Evolutionary conservation across 805 yeast genomes (phyloP), one percentile per base, ranked within the genome.

Genomic region (Nakazawaea holstii): DNA sequence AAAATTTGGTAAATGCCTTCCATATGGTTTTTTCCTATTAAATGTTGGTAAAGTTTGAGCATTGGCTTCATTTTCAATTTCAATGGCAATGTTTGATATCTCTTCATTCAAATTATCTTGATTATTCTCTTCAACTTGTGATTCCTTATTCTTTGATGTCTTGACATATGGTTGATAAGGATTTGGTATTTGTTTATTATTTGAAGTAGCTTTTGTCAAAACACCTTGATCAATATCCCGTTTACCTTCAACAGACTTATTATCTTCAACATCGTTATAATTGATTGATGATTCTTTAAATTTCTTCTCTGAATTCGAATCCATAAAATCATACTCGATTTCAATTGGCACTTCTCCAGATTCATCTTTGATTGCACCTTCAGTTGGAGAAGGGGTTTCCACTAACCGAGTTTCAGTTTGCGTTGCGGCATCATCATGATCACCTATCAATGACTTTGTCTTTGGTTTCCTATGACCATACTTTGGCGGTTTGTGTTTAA

Each of bases 401-500:
- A 11, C 14, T 4, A 20, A 7, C 6, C 17, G 29, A 17, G 29
- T 17, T 7, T n/a, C 38, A 35, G 38, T 35, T n/a, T 3, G 3
- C 24, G 24, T 20, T 3, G 24, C 5, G 24, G 24, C 24, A 20
- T 5, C 24, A 20, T 20, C 24, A 20, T 20, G 5, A 20, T 35
- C 38, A 35, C 15, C 15, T 15, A 11, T 27, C 13, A 37, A 24
- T 8, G 29, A 20, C 24, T 3, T 20, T 11, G 27, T 9, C 20
- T 24, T 24, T 7, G 40, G 29, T 8, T 37, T 24, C 14, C 43
- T 30, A 27, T 43, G 26, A 4, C 46, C 46, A 36, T 43, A 43
- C 29, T 43, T 43, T 6, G 46, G 46, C 2, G 41, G 41, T 43
- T 43, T 43, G 33, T 35, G 37, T 42, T 27, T 59, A 36, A 8